Evolutionary conservation across 2,329 filamentous ascomycete species (phyloP).

Genomic region (Alternaria infectoria): DNA sequence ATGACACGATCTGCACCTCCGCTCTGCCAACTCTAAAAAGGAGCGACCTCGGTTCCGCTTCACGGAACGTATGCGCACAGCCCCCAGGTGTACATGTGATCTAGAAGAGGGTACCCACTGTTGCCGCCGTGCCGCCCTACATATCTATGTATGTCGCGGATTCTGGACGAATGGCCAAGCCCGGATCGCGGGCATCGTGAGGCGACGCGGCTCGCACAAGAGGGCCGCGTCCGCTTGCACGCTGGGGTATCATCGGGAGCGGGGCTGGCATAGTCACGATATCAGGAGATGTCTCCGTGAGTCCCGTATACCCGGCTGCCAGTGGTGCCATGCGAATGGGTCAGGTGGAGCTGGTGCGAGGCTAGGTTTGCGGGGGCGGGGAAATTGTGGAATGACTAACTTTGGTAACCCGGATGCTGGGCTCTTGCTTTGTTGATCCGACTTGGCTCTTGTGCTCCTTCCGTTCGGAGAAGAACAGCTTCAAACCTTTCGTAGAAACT

Average conservation of each 20-base stretch:
- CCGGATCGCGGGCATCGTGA: not conserved
- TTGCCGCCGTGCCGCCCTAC: not conserved
- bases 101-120: constrained; percentile 3
- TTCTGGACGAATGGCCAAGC: not conserved
- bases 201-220: constrained; percentile 7
- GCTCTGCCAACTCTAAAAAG: not conserved
- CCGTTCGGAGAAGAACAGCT: not conserved
- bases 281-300: not conserved
- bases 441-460: not conserved
- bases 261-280: not conserved
- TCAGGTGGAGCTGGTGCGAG: constrained; percentile 2
- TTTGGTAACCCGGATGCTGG: constrained; percentile 9
- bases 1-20: constrained; percentile 21
- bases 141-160: not conserved
- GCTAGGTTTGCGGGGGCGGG: constrained; percentile 48
- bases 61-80: not conserved
- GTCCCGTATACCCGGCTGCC: constrained; percentile 11
- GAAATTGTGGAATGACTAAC: constrained; percentile 30
- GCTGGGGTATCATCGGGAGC: not conserved
- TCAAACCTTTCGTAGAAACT: too few species aligned
- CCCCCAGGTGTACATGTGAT: constrained; percentile 1
- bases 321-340: not conserved
- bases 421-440: not conserved
- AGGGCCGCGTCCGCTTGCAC: constrained; percentile 8
- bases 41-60: constrained; percentile 8